Evolutionary conservation across 768 basidiomycete genomes (phyloP), one percentile per base, ranked within the genome.

Genomic region (Termitomyces sp.): DNA sequence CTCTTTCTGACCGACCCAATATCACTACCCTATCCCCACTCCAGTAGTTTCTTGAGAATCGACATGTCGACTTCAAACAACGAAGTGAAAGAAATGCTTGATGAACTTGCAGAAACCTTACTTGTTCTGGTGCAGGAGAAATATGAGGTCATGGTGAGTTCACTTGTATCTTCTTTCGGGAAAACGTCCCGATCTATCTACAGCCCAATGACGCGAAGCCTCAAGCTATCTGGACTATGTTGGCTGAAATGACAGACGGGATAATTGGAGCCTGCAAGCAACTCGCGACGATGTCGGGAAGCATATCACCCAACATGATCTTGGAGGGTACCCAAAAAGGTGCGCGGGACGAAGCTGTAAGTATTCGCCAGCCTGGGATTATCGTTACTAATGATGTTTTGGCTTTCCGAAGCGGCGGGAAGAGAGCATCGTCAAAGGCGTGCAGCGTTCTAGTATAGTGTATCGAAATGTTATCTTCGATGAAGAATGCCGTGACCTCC

Each of bases 131-230:
- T 40, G n/a, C 3, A 40, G 14, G 37, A 5, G 4, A 27, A 52
- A 52, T 52, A 52, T 30, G 26, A 52, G n/a, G 27, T 30, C 26
- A 52, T 52, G 37, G 51, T 52, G 27, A 52, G 51, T 30, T 52
- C n/a, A 6, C 37, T 7, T 30, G 27, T 10, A 9, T n/a, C 7
- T 30, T 20, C 1, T 40, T 7, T 27, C 18, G 10, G 5, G n/a
- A 39, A 14, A n/a, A 12, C 51, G 27, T 20, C 18, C n/a, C 0
- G 5, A 40, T 20, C 6, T 7, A 30, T 37, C 37, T 13, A 44
- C 26, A 60, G 59, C 59, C 55, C 14, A 22, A 16, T 33, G 6
- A 60, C 22, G 55, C 49, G 14, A 20, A 27, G 13, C 50, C 55
- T 22, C 51, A 60, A 34, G 46, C n/a, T 6, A 18, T 60, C 7